Conservation (phyloP, 106 monocot genomes). For the Dactylorhiza incarnata region DNA sequence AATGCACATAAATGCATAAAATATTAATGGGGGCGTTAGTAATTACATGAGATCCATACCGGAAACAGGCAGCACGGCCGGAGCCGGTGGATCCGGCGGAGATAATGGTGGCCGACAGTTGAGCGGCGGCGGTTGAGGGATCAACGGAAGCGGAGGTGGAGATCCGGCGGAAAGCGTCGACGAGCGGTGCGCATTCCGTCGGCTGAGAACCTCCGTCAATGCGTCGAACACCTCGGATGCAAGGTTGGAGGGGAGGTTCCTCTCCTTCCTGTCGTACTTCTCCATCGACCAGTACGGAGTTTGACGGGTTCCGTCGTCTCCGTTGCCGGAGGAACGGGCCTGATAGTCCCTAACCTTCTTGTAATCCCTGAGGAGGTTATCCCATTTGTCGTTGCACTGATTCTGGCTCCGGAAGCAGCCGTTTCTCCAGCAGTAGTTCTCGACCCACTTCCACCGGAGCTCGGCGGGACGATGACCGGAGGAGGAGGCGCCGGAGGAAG, state of each 20-base stretch:
- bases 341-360: constrained; percentile 65
- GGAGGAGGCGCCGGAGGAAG: background rate
- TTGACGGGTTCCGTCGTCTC: background rate
- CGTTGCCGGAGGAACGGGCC: constrained; percentile 2
- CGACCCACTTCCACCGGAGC: constrained; percentile 74
- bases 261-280: constrained; percentile 17
- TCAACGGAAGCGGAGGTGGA: too few relatives aligned
- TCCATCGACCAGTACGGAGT: constrained; percentile 56
- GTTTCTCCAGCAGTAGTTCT: constrained; percentile 67
- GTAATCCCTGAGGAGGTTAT: constrained; percentile 61
- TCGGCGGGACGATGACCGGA: constrained; percentile 30
- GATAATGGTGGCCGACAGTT: too few relatives aligned
- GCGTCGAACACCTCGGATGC: constrained; percentile 64
- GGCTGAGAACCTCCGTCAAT: constrained; percentile 57
- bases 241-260: constrained; percentile 68
- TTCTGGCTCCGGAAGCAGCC: constrained; percentile 59
- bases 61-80: too few relatives aligned
- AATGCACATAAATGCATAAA: too few relatives aligned
- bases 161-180: too few relatives aligned
- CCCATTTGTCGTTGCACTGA: constrained; percentile 82
- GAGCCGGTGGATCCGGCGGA: too few relatives aligned
- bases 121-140: too few relatives aligned
- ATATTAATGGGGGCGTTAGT: too few relatives aligned
- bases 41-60: too few relatives aligned
- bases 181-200: constrained; percentile 39